Conservation (phyloP, 768 basidiomycete genomes). For the Daedaleopsis sinensis region DNA sequence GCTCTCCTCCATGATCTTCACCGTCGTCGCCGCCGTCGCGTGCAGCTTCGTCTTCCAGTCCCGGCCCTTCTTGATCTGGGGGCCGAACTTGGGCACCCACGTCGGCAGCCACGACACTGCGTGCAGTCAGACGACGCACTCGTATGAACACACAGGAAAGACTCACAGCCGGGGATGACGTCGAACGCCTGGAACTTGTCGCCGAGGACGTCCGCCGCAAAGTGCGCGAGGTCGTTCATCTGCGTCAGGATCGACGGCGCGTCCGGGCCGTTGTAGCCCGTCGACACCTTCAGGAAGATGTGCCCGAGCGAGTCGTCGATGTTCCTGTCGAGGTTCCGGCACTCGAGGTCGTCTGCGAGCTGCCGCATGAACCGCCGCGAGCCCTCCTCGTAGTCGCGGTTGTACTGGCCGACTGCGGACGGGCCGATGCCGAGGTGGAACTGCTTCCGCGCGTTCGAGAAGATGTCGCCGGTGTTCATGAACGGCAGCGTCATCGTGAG, state of each 20-base stretch:
- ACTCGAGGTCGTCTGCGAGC: slow-evolving; percentile 8
- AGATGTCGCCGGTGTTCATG: slow-evolving; percentile 22
- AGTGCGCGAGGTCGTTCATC: slow-evolving; percentile 23
- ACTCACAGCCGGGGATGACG: slow-evolving; percentile 13
- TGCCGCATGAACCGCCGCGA: slow-evolving; percentile 6
- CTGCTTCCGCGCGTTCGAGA: slow-evolving; percentile 19
- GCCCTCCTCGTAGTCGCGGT: slow-evolving; percentile 16
- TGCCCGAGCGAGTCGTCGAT: slow-evolving; percentile 19
- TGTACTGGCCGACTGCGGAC: slow-evolving; percentile 5
- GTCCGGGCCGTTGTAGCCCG: slow-evolving; percentile 16
- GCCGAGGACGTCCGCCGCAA: slow-evolving; percentile 20
- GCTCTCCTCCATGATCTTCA: slow-evolving; percentile 16
- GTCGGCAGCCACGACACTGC: slow-evolving; percentile 11
- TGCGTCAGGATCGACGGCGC: slow-evolving; percentile 9
- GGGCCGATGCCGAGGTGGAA: slow-evolving; percentile 19
- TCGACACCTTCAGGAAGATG: slow-evolving; percentile 19
- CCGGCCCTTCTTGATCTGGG: slow-evolving; percentile 13
- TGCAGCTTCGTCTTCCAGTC: slow-evolving; percentile 20
- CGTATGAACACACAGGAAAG: background rate
- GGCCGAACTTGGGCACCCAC: slow-evolving; percentile 13
- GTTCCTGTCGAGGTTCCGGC: background rate
- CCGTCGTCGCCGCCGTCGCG: slow-evolving; percentile 18
- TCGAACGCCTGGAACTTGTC: slow-evolving; percentile 21
- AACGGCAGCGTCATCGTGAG: slow-evolving; percentile 22
- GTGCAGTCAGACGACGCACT: background rate